Evolutionary conservation across 495 filamentous ascomycete genomes (phyloP), one percentile per base, ranked within the genome.

Genomic region (Neurospora hispaniola): DNA sequence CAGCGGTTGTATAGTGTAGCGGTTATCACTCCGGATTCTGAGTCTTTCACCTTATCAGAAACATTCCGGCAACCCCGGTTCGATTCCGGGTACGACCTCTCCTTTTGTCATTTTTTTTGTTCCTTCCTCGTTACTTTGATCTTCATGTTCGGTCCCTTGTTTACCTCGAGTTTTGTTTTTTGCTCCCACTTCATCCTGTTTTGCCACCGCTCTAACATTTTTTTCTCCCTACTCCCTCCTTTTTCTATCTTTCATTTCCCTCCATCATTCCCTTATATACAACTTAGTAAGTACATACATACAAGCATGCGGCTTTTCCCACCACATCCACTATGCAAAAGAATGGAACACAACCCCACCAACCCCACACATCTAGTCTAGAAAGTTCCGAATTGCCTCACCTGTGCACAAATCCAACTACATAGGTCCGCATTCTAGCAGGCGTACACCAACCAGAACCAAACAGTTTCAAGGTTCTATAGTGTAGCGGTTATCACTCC

Each of bases 71-170:
- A 70, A 70, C 46, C 42, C 71, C 71, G 70, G 73, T 74, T 75
- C 74, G 74, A 75, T 71, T 75, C 74, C 74, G 74, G 74, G 74
- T 73, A 75, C 46, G 74, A 75, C 74, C 71, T 72, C 11, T 59
- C 5, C 16, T n/a, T 23, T 70, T 35, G 39, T 0, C 0, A n/a
- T 35, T 66, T 41, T 40, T 40, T 40, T 40, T 11, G 38, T 8
- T 0, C 7, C 7, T 40, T 10, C 8, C 39, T 40, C 2, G 0
- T 40, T 40, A 0, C 39, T 3, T 40, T 0, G 11, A 40, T 1
- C 0, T 40, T 40, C 39, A 40, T 40, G 39, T 40, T 40, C 39
- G 39, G 39, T 40, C 7, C 39, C 39, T 9, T 2, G 7, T 40
- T 40, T 40, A 9, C 39, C 0, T 9, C 39, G 7, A 40, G 39